Percentiles rank a stretch among this genome's conserved stretches.
phyloP scores from a whole-genome alignment of 495 filamentous ascomycete genomes.

The Penicillium egyptiacum region DNA sequence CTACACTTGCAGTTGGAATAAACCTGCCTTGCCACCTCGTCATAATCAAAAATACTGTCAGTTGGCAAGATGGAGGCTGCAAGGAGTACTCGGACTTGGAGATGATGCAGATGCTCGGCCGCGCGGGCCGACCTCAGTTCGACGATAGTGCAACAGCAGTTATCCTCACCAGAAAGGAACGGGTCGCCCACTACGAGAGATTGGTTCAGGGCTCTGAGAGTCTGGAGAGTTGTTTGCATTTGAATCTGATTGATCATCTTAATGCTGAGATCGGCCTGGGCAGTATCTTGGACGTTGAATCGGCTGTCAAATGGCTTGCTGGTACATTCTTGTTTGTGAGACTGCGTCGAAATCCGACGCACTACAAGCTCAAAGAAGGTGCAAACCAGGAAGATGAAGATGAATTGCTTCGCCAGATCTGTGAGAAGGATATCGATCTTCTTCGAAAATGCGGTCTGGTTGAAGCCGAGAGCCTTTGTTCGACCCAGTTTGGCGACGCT shows the following conservation, averaged over 20 bases:
- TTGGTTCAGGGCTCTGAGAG: slow-evolving; percentile 81
- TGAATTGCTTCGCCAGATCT: slow-evolving; percentile 73
- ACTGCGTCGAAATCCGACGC: slow-evolving; percentile 71
- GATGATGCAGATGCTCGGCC: slow-evolving; percentile 97
- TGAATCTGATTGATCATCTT: slow-evolving; percentile 86
- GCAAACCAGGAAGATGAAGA: slow-evolving; percentile 57
- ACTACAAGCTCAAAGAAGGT: slow-evolving; percentile 72
- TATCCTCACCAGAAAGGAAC: slow-evolving; percentile 75
- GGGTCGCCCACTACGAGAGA: slow-evolving; percentile 71
- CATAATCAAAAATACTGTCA: slow-evolving; percentile 85
- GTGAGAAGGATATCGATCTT: slow-evolving; percentile 71
- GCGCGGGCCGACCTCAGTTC: slow-evolving; percentile 91
- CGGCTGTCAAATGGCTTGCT: slow-evolving; percentile 79
- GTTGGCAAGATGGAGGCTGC: slow-evolving; percentile 62
- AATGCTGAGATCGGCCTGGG: slow-evolving; percentile 91
- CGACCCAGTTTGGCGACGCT: slow-evolving; percentile 78
- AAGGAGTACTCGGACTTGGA: slow-evolving; percentile 90
- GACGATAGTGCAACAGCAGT: slow-evolving; percentile 81
- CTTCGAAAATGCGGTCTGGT: slow-evolving; percentile 65
- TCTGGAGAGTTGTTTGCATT: slow-evolving; percentile 85
- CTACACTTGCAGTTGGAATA: slow-evolving; percentile 88
- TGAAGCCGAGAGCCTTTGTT: slow-evolving; percentile 51
- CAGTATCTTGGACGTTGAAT: slow-evolving; percentile 67
- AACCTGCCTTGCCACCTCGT: slow-evolving; percentile 94
- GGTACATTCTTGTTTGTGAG: slow-evolving; percentile 88